Percentiles rank a stretch among this genome's conserved stretches.
These are phyloP conservation scores for Backusella circina DNA, from an alignment of 192 early-diverging fungal species.

Conservation along the genomic window DNA sequence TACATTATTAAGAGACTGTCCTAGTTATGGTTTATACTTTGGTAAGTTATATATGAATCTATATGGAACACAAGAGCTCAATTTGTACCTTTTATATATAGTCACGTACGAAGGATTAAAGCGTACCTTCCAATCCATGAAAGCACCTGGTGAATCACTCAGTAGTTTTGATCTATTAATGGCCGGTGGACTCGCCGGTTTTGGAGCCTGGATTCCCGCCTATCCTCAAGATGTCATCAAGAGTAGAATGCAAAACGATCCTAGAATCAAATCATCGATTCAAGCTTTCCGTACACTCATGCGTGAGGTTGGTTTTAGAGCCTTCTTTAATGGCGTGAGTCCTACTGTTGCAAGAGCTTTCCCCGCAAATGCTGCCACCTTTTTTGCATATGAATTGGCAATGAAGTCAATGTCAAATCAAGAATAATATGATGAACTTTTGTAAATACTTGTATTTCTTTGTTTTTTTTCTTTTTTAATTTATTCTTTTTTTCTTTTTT, in stretches of 20 bases:
- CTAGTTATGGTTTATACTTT: slow-evolving; percentile 94
- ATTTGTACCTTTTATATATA: no score
- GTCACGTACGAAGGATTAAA: slow-evolving; percentile 85
- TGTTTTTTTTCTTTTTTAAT: background rate
- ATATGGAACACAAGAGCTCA: no score
- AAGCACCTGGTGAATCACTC: slow-evolving; percentile 47
- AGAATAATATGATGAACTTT: background rate
- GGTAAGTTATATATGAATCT: slow-evolving; percentile 42
- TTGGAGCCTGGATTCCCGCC: slow-evolving; percentile 83
- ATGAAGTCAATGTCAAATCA: slow-evolving; percentile 40
- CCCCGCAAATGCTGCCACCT: slow-evolving; percentile 82
- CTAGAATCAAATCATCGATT: slow-evolving; percentile 27
- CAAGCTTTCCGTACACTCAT: slow-evolving; percentile 42
- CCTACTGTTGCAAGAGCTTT: slow-evolving; percentile 77
- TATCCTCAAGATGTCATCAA: slow-evolving; percentile 87
- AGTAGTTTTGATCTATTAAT: slow-evolving; percentile 76
- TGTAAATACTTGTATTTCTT: background rate
- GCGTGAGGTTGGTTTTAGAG: slow-evolving; percentile 51
- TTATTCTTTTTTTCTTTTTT: background rate
- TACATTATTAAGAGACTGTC: slow-evolving; percentile 87
- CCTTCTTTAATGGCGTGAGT: slow-evolving; percentile 82
- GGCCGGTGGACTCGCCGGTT: slow-evolving; percentile 91
- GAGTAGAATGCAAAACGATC: slow-evolving; percentile 66
- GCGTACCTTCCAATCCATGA: slow-evolving; percentile 54
- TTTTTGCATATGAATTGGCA: slow-evolving; percentile 65